Conservation (phyloP, 1,284 basidiomycete species). For the Ceratobasidium sp. region DNA sequence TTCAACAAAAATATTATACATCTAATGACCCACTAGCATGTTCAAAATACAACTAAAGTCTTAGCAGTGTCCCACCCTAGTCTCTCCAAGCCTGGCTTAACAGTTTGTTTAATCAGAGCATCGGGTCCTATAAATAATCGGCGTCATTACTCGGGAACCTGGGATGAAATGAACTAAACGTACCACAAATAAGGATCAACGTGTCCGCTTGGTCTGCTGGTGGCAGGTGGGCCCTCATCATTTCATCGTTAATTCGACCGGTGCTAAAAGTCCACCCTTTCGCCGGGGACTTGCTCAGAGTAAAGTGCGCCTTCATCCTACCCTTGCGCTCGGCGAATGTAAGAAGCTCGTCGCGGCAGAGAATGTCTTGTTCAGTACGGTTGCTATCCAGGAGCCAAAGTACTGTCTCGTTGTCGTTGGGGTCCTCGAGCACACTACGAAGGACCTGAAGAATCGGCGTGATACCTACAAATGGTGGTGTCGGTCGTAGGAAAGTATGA, state of each 20-base stretch:
- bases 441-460: constrained; percentile 72
- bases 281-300: constrained; percentile 59
- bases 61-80: constrained; percentile 55
- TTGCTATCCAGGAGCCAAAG: constrained; percentile 70
- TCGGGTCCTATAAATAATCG: constrained; percentile 57
- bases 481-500: neutral
- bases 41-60: constrained; percentile 55
- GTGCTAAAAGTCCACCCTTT: constrained; percentile 61
- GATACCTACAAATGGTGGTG: constrained; percentile 60
- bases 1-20: no score
- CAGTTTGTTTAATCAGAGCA: constrained; percentile 57
- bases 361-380: constrained; percentile 66
- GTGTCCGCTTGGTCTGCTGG: constrained; percentile 56
- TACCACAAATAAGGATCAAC: constrained; percentile 67
- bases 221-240: constrained; percentile 63
- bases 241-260: constrained; percentile 62
- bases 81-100: constrained; percentile 53
- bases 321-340: constrained; percentile 55
- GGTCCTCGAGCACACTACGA: constrained; percentile 64
- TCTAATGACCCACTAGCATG: neutral
- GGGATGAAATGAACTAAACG: neutral
- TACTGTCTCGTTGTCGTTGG: constrained; percentile 58
- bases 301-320: constrained; percentile 65
- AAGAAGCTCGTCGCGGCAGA: constrained; percentile 67
- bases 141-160: neutral